phyloP scores from a whole-genome alignment of 768 basidiomycete genomes.

The Tephrocybe sp. region DNA sequence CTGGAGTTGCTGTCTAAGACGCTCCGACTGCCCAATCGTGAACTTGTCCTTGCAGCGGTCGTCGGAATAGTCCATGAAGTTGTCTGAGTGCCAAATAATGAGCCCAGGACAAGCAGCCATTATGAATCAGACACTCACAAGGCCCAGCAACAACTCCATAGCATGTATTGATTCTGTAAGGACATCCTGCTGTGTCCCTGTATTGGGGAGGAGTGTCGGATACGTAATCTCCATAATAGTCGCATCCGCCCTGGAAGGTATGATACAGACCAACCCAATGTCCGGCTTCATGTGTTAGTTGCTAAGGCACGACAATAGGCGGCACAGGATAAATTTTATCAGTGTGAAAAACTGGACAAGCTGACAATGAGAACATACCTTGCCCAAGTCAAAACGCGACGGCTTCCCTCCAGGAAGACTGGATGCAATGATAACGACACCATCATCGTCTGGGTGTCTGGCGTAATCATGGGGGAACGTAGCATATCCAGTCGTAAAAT shows the following conservation, averaged over 20 bases:
- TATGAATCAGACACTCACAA: background rate
- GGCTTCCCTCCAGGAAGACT: background rate
- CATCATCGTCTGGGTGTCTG: background rate
- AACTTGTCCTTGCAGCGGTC: conserved; percentile 51
- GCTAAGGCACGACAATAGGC: background rate
- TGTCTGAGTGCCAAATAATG: conserved; percentile 24
- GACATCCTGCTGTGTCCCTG: no score
- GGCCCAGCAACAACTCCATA: background rate
- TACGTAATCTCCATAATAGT: background rate
- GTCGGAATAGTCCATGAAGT: conserved; percentile 54
- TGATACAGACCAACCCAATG: background rate
- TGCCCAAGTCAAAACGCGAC: background rate
- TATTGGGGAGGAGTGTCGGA: background rate
- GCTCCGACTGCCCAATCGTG: conserved; percentile 42
- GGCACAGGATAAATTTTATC: no score
- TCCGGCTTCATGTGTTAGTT: background rate
- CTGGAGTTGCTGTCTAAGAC: conserved; percentile 31
- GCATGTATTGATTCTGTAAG: background rate
- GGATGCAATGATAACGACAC: background rate
- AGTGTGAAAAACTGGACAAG: background rate
- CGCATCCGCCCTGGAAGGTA: background rate
- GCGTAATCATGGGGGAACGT: background rate
- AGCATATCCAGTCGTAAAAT: no score
- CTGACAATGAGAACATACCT: background rate
- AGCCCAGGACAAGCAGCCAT: background rate